These are phyloP conservation scores for Neolentinus lepideus DNA, from an alignment of 1,284 basidiomycete species.

Conservation along the genomic window DNA sequence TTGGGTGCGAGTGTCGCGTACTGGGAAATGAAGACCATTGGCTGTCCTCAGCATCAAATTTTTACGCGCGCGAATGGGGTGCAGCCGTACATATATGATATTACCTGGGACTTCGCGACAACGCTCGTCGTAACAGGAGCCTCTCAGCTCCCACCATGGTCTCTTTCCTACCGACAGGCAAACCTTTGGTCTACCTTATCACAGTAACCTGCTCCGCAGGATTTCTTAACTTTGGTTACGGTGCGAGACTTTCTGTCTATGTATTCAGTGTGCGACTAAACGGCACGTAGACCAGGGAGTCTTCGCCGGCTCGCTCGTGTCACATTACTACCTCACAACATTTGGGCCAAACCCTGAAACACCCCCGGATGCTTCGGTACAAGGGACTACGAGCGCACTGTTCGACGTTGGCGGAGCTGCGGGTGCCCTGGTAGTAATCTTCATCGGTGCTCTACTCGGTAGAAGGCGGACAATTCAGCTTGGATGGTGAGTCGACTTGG, in stretches of 20 bases:
- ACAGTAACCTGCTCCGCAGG: neutral
- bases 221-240: neutral
- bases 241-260: neutral
- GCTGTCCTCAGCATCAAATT: neutral
- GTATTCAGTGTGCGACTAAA: neutral
- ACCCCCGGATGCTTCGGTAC: neutral
- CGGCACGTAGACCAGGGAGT: neutral
- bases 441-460: neutral
- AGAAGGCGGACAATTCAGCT: neutral
- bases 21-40: neutral
- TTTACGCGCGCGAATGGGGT: neutral
- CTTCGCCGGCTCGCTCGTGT: neutral
- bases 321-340: slow-evolving; percentile 1
- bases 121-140: neutral
- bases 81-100: neutral
- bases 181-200: neutral
- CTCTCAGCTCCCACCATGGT: neutral
- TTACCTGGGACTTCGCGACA: neutral
- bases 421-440: neutral
- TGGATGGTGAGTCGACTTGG: neutral
- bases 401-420: slow-evolving; percentile 1
- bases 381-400: neutral
- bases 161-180: neutral
- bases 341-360: neutral
- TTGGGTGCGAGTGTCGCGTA: neutral